Evolutionary conservation across 352 stramenopile genomes (phyloP).

Genomic region (Globisporangium cederbergense): DNA sequence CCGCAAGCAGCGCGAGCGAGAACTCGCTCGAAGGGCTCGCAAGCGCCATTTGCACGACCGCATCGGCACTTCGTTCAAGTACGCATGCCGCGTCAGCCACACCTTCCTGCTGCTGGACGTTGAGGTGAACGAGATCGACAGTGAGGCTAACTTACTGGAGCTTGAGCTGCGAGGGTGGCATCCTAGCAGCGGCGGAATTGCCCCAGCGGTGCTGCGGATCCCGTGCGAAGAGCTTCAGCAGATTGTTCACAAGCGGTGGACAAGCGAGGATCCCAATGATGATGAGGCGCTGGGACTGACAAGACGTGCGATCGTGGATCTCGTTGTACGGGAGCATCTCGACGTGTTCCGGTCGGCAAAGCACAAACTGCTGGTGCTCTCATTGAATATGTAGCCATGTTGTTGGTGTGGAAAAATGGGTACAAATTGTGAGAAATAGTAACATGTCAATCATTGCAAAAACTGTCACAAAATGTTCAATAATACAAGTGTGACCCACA

Average conservation of each 20-base stretch:
- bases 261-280: not conserved
- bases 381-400: slow-evolving; percentile 12
- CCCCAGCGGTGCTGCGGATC: slow-evolving; percentile 22
- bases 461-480: not conserved
- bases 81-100: slow-evolving; percentile 24
- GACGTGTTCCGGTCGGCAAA: slow-evolving; percentile 32
- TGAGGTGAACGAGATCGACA: slow-evolving; percentile 27
- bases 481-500: not conserved
- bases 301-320: slow-evolving; percentile 19
- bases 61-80: slow-evolving; percentile 21
- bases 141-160: slow-evolving; percentile 21
- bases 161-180: slow-evolving; percentile 22
- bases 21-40: slow-evolving; percentile 9
- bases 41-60: slow-evolving; percentile 6
- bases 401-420: not conserved
- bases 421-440: not conserved
- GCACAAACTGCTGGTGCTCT: slow-evolving; percentile 30
- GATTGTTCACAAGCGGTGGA: not conserved
- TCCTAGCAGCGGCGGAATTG: slow-evolving; percentile 13
- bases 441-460: not conserved
- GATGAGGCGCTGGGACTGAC: not conserved
- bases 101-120: slow-evolving; percentile 24
- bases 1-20: slow-evolving; percentile 10
- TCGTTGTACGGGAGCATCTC: slow-evolving; percentile 24
- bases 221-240: slow-evolving; percentile 15